phyloP scores from a whole-genome alignment of 2,329 filamentous ascomycete species.

The Epichloe scottii region DNA sequence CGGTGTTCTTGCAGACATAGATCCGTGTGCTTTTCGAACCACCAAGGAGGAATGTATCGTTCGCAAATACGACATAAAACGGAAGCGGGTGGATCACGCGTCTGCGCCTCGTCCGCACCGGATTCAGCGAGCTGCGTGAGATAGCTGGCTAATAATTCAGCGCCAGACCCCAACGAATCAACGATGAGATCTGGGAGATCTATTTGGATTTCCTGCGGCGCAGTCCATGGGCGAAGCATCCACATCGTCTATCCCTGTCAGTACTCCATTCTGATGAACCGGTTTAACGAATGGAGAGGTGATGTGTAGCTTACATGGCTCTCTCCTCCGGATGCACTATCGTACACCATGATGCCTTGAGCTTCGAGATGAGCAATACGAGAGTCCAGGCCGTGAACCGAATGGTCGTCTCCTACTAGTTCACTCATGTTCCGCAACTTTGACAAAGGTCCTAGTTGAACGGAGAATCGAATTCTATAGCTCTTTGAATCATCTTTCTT shows the following conservation, averaged over 20 bases:
- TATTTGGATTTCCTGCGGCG: conserved; percentile 86
- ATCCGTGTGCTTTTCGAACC: conserved; percentile 99
- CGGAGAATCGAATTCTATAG: conserved; percentile 72
- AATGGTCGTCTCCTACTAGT: conserved; percentile 23
- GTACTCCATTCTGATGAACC: background rate
- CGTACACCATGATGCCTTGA: conserved; percentile 97
- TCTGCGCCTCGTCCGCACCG: conserved; percentile 60
- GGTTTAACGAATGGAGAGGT: background rate
- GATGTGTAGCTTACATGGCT: conserved; percentile 60
- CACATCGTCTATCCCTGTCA: conserved; percentile 72
- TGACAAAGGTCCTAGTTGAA: conserved; percentile 57
- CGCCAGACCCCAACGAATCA: conserved; percentile 85
- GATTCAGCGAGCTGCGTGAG: conserved; percentile 80
- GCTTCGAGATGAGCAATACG: conserved; percentile 70
- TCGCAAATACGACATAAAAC: conserved; percentile 96
- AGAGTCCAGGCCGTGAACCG: conserved; percentile 21
- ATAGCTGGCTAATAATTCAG: conserved; percentile 88
- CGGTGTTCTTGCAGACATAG: conserved; percentile 90
- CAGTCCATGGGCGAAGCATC: conserved; percentile 91
- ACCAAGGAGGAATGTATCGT: conserved; percentile 94
- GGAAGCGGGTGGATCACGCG: conserved; percentile 72
- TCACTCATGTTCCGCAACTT: conserved; percentile 41
- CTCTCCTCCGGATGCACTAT: conserved; percentile 71
- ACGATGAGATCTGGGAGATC: conserved; percentile 83
- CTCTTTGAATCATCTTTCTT: conserved; percentile 86